These are phyloP conservation scores for Barbatosphaeria neglecta DNA, from an alignment of 495 filamentous ascomycete genomes.

Conservation along the genomic window DNA sequence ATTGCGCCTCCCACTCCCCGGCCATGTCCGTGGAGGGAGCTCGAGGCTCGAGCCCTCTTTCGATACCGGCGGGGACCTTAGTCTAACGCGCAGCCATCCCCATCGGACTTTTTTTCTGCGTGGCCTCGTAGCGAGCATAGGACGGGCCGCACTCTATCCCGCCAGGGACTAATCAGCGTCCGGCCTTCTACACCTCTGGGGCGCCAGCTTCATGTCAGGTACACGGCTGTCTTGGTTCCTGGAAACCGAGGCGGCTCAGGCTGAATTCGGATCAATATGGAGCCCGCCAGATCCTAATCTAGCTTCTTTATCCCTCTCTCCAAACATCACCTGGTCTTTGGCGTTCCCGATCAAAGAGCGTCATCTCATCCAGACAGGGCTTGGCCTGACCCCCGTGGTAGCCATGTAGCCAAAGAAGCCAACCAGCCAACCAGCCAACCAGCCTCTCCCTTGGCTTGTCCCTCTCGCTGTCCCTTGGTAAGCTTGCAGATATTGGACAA, in stretches of 20 bases:
- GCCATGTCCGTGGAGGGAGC: neutral
- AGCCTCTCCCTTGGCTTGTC: neutral
- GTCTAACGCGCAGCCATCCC: neutral
- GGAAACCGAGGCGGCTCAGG: constrained; percentile 10
- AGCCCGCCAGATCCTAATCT: constrained; percentile 9
- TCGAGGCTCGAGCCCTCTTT: neutral
- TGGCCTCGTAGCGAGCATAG: neutral
- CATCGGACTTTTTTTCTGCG: neutral
- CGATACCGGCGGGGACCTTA: neutral
- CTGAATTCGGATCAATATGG: constrained; percentile 18
- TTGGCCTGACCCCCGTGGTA: neutral
- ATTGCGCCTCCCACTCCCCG: neutral
- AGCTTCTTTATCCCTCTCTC: constrained; percentile 7
- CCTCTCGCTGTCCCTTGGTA: neutral
- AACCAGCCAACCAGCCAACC: too few species aligned
- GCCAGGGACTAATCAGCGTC: neutral
- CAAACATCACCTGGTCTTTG: constrained; percentile 15
- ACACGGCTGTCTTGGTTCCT: constrained; percentile 9
- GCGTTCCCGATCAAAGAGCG: constrained; percentile 1
- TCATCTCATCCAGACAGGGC: neutral
- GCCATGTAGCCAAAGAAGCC: neutral
- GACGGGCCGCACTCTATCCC: neutral
- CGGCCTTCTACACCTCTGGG: neutral
- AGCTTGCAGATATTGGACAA: neutral
- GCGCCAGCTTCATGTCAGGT: neutral